Base-by-base conservation (phyloP, 352 stramenopile species). In the Phytophthora nicotianae region DNA sequence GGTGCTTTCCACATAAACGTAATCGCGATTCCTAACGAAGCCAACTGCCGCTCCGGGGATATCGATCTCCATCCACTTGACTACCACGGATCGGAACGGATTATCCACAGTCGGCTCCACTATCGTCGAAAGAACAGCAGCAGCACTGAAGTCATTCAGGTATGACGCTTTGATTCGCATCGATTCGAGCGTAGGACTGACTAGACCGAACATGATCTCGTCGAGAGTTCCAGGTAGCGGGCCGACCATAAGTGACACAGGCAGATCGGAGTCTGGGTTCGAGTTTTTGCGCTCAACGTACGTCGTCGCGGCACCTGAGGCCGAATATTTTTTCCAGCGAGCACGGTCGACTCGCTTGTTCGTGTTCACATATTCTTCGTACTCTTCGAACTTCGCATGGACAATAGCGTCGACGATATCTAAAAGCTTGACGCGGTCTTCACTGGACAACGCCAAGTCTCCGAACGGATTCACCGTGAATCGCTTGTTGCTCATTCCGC, bases 61-160 rank as follows among this genome's bases (percentile, higher is more conserved):
- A n/a, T 50, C 50, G n/a, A 64, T 57, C 45, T 64, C 46, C 56
- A 58, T 58, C 56, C 56, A 64, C 19, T 64, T 64, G 7, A 60
- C 48, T 16, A 65, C 68, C 6, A 62, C 43, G 9, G 27, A 62
- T 16, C 65, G 49, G 48, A 69, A 74, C 21, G 78, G 75, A 4
- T 78, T 57, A n/a, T 77, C 65, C 4, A 23, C 19, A 5, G 70
- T 79, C 9, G 75, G 75, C n/a, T 64, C 51, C 5, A 75, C 46
- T 3, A 86, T 62, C 3, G 63, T 79, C 3, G 58, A 61, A 3
- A 88, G 51, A 19, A 86, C 63, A 1, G 69, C 74, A 11, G 70
- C 66, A 61, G 75, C 68, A 29, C 51, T 58, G 38, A 65, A 58
- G 57, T 65, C 57, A 16, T 58, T 52, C 10, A 65, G 40, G 16